Evolutionary conservation across 2,329 filamentous ascomycete genomes (phyloP).

Genomic region (Cucurbitaria berberidis): DNA sequence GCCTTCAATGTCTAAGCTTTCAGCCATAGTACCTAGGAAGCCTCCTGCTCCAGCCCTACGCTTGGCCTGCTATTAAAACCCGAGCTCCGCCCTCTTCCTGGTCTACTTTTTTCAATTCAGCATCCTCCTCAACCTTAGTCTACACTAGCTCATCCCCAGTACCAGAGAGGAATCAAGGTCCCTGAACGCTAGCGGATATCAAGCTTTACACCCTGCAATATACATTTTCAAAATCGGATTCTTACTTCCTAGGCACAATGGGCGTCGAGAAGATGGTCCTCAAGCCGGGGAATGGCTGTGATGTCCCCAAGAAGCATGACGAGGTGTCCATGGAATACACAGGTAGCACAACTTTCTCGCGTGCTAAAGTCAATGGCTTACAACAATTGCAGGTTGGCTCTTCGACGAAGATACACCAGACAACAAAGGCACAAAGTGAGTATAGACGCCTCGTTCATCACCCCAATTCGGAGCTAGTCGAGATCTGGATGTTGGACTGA

Average conservation of each 20-base stretch:
- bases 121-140: slow-evolving; percentile 4
- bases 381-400: slow-evolving; percentile 64
- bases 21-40: slow-evolving; percentile 34
- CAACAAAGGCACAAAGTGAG: slow-evolving; percentile 74
- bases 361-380: slow-evolving; percentile 14
- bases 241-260: slow-evolving; percentile 43
- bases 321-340: slow-evolving; percentile 89
- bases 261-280: slow-evolving; percentile 72
- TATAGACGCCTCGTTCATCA: slow-evolving; percentile 17
- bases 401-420: slow-evolving; percentile 68
- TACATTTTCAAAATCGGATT: not conserved
- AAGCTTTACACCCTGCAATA: not conserved
- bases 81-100: slow-evolving; percentile 15
- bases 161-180: not conserved
- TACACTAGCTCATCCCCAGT: not conserved
- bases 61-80: slow-evolving; percentile 29
- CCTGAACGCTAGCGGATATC: not conserved
- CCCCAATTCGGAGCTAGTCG: not conserved
- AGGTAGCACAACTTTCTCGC: slow-evolving; percentile 47
- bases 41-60: slow-evolving; percentile 28
- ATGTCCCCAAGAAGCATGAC: slow-evolving; percentile 70
- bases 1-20: slow-evolving; percentile 29
- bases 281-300: slow-evolving; percentile 65
- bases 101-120: slow-evolving; percentile 1
- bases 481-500: slow-evolving; percentile 17